A percentile compares a stretch with the other conserved stretches of the same genome.
These are phyloP conservation scores for Xylaria telfairii DNA, from an alignment of 495 filamentous ascomycete genomes.

Conservation along the genomic window DNA sequence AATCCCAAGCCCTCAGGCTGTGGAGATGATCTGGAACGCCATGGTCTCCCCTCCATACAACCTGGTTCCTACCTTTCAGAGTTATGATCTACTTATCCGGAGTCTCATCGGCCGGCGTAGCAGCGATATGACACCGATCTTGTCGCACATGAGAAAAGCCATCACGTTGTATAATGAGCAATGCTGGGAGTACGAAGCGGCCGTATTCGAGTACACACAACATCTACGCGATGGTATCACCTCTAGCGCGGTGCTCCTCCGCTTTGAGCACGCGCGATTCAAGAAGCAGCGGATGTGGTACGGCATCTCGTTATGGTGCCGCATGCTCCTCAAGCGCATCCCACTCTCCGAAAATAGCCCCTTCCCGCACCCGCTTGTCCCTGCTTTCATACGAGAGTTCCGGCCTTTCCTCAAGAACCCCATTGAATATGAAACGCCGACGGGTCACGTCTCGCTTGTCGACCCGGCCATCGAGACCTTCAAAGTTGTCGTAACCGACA, in stretches of 20 bases:
- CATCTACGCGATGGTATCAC: conserved; percentile 21
- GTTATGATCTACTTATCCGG: conserved; percentile 42
- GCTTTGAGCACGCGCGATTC: conserved; percentile 31
- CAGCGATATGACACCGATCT: conserved; percentile 19
- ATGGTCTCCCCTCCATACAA: conserved; percentile 43
- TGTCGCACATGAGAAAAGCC: conserved; percentile 36
- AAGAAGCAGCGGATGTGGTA: conserved; percentile 37
- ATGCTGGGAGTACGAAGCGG: conserved; percentile 37
- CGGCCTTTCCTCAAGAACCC: conserved; percentile 50
- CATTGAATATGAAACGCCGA: conserved; percentile 40
- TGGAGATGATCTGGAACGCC: conserved; percentile 42
- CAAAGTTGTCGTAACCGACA: background rate
- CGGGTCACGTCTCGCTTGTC: conserved; percentile 36
- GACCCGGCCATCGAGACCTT: conserved; percentile 26
- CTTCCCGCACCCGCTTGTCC: conserved; percentile 39
- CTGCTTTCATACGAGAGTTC: conserved; percentile 57
- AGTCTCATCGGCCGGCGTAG: conserved; percentile 31
- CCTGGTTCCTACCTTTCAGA: conserved; percentile 37
- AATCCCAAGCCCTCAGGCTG: conserved; percentile 20
- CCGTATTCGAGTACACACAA: conserved; percentile 40
- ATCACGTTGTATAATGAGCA: conserved; percentile 34
- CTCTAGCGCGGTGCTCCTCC: conserved; percentile 10
- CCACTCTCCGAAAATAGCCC: conserved; percentile 17
- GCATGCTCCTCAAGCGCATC: conserved; percentile 29
- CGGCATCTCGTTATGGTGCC: conserved; percentile 33